A percentile compares a stretch with the other conserved stretches of the same genome.
These are phyloP conservation scores for Colletotrichum sidae DNA, from an alignment of 2,329 filamentous ascomycete species.

Conservation along the genomic window DNA sequence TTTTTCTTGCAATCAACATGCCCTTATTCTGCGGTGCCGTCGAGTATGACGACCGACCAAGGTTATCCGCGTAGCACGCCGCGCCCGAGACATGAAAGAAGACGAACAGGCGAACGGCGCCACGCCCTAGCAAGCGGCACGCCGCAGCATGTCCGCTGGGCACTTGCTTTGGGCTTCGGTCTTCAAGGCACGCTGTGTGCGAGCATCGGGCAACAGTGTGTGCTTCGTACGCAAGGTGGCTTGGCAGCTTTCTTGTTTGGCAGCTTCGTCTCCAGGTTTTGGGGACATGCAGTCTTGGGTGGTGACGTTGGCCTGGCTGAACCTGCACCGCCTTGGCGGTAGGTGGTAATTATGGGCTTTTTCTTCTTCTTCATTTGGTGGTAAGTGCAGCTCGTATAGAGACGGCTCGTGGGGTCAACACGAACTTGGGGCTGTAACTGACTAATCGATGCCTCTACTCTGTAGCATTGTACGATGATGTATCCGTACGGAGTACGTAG, in stretches of 20 bases:
- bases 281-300: background rate
- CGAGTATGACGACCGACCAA: slow-evolving; percentile 10
- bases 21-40: background rate
- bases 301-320: slow-evolving; percentile 26
- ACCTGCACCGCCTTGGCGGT: slow-evolving; percentile 14
- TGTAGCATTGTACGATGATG: too few species aligned
- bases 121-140: slow-evolving; percentile 27
- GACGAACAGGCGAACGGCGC: slow-evolving; percentile 20
- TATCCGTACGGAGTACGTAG: too few species aligned
- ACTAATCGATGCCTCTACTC: background rate
- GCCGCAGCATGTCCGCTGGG: background rate
- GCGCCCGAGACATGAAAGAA: slow-evolving; percentile 29
- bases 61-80: slow-evolving; percentile 15
- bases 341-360: background rate
- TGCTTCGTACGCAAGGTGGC: slow-evolving; percentile 24
- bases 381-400: slow-evolving; percentile 16
- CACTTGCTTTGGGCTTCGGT: too few species aligned
- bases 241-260: slow-evolving; percentile 6
- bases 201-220: background rate
- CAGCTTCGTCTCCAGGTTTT: slow-evolving; percentile 1
- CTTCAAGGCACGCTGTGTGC: too few species aligned
- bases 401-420: slow-evolving; percentile 19
- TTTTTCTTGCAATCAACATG: slow-evolving; percentile 7
- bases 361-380: slow-evolving; percentile 1
- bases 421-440: slow-evolving; percentile 13